A percentile compares a stretch with the other conserved stretches of the same genome.
Evolutionary conservation across 768 basidiomycete species (phyloP).

Genomic region (Hericium rajendrae): DNA sequence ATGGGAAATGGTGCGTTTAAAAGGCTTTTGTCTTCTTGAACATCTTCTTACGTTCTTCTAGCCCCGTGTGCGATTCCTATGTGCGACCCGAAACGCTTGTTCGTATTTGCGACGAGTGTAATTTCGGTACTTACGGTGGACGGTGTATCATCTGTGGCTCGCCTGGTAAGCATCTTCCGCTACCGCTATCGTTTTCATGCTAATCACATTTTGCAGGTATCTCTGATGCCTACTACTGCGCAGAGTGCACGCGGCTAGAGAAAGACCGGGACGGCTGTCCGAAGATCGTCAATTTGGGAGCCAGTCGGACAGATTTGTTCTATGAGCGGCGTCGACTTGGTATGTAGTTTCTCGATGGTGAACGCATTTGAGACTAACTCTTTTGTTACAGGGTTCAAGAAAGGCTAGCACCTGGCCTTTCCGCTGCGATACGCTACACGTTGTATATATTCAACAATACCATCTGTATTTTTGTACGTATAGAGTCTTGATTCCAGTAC

Average conservation of each 20-base stretch:
- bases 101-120: conserved; percentile 98
- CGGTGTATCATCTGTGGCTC: conserved; percentile 97
- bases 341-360: conserved; percentile 16
- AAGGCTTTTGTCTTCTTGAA: background rate
- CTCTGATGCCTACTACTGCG: conserved; percentile 98
- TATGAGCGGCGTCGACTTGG: conserved; percentile 83
- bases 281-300: conserved; percentile 96
- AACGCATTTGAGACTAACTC: too few relatives aligned
- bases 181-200: background rate
- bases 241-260: conserved; percentile 92
- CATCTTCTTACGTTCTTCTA: conserved; percentile 22
- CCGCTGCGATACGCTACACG: background rate
- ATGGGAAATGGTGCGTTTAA: conserved; percentile 87
- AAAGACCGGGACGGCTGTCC: conserved; percentile 98
- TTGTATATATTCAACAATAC: background rate
- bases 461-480: background rate
- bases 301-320: conserved; percentile 85
- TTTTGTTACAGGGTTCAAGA: conserved; percentile 53
- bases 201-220: conserved; percentile 50
- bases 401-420: conserved; percentile 29
- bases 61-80: conserved; percentile 98
- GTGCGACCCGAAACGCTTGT: conserved; percentile 97
- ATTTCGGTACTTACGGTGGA: conserved; percentile 96
- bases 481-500: background rate
- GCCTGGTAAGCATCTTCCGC: conserved; percentile 50